Evolutionary conservation across 441 rosid species (phyloP), one percentile per base, ranked within the genome.

Genomic region (Aleurites moluccanus): DNA sequence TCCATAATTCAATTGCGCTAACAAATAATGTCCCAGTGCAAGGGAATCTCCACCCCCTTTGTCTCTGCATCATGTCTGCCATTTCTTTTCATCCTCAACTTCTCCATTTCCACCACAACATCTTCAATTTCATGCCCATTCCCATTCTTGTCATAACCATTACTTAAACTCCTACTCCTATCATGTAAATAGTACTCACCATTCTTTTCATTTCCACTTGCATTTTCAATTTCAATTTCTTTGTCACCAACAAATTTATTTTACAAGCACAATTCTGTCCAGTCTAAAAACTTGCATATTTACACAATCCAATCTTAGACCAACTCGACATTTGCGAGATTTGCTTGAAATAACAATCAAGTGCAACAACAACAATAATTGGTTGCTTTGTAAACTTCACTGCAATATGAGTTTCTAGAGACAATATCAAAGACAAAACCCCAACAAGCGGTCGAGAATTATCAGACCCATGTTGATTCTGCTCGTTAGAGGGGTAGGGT

Each of bases 311-410:
- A 44, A 90, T 78, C 85, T 94, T 91, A 3, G 97, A 91, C 97
- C 94, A 92, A 30, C 85, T 83, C 10, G 94, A 94, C 95, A 94
- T 87, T 67, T 89, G 93, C 0, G 96, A 90, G 73, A 92, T 85
- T 80, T 88, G 92, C 79, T 89, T 90, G 72, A 85, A 90, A 76
- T 88, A 92, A 75, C 89, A 88, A 68, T 91, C 93, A 33, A 92
- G 76, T 0, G 91, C 85, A 0, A 89, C 86, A 2, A 95, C 97
- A 13, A 92, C 85, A 64, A 94, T 92, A 49, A 82, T 67, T 0
- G 92, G 91, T 14, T 97, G 85, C 72, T 94, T 92, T 2, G 97
- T 92, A 40, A 97, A 92, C 89, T 94, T 94, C 3, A 94, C 93
- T 0, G 94, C 96, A 16, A 88, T 30, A 84, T 92, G 97, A 2